Evolutionary conservation across 2,329 filamentous ascomycete species (phyloP).

Genomic region (Microdochium trichocladiopsis): DNA sequence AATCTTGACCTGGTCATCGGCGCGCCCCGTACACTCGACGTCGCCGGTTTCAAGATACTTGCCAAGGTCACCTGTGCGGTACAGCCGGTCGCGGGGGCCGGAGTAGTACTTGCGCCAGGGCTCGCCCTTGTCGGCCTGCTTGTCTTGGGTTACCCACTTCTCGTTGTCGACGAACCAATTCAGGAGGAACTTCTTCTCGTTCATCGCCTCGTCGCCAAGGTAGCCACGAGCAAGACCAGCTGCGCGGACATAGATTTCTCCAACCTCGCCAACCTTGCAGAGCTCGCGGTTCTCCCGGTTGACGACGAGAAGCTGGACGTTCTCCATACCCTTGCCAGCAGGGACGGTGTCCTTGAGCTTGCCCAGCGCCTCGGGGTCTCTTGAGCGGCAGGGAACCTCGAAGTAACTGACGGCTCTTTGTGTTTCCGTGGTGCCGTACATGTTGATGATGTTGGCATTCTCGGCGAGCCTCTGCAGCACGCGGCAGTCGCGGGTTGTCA

Average conservation of each 20-base stretch:
- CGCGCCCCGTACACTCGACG: constrained; percentile 71
- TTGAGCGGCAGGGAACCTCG: constrained; percentile 57
- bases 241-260: constrained; percentile 68
- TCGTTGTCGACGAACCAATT: constrained; percentile 82
- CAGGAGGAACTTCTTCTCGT: constrained; percentile 66
- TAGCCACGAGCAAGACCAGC: constrained; percentile 73
- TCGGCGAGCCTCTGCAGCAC: constrained; percentile 68
- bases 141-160: constrained; percentile 60
- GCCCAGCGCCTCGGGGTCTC: constrained; percentile 54
- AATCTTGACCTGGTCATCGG: constrained; percentile 90
- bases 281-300: constrained; percentile 52
- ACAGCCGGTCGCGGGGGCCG: constrained; percentile 78
- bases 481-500: constrained; percentile 78
- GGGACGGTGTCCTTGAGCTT: constrained; percentile 63
- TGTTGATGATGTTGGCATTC: constrained; percentile 72
- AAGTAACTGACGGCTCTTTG: constrained; percentile 67
- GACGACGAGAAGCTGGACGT: constrained; percentile 69
- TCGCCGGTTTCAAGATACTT: constrained; percentile 62
- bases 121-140: constrained; percentile 48
- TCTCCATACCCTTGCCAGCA: constrained; percentile 66
- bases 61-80: constrained; percentile 82
- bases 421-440: constrained; percentile 88
- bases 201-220: constrained; percentile 48
- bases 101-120: constrained; percentile 74
- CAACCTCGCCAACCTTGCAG: constrained; percentile 61